Conservation (phyloP, 106 monocot genomes). For the Dendrobium chrysotoxum region DNA sequence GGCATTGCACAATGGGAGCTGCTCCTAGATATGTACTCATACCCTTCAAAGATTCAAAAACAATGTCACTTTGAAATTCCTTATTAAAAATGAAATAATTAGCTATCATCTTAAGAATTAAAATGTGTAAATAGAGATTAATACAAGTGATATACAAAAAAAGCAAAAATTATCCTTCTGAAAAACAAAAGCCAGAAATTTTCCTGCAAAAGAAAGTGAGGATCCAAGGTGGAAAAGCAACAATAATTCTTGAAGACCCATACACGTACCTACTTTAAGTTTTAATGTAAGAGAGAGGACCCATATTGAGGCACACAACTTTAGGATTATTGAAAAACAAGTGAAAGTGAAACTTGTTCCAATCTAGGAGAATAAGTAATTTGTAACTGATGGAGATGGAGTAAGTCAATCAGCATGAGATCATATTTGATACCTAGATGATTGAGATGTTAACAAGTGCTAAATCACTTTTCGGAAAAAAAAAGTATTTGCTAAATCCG, state of each 20-base stretch:
- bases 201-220: neutral
- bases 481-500: too few relatives aligned
- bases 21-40: slow-evolving; percentile 85
- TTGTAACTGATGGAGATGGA: too few relatives aligned
- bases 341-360: too few relatives aligned
- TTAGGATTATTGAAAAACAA: neutral
- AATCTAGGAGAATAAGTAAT: too few relatives aligned
- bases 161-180: neutral
- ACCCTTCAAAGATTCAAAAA: slow-evolving; percentile 41
- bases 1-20: slow-evolving; percentile 84
- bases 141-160: neutral
- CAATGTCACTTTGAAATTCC: slow-evolving; percentile 2
- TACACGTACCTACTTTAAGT: neutral
- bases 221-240: neutral
- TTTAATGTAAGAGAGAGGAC: neutral
- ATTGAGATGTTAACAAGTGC: too few relatives aligned
- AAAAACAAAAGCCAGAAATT: neutral
- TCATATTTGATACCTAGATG: too few relatives aligned
- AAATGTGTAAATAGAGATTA: neutral
- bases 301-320: neutral
- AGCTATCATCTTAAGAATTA: neutral
- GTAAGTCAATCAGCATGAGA: too few relatives aligned
- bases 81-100: neutral
- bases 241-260: neutral
- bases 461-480: too few relatives aligned